Evolutionary conservation across 139 green algal genomes (phyloP).

Genomic region (Chlorella ohadii): DNA sequence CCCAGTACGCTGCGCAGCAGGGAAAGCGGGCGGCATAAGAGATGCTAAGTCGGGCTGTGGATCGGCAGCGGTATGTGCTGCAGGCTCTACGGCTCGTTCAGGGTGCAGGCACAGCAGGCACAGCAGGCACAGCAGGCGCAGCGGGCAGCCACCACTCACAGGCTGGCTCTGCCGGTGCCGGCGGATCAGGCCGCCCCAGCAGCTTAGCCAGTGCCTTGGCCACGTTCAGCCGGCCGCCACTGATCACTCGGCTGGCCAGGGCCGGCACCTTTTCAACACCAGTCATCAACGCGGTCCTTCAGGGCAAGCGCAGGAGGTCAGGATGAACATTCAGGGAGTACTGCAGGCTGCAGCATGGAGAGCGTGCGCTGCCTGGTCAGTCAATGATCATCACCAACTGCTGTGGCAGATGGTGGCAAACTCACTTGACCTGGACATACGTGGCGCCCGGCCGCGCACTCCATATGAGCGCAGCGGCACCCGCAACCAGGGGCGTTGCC

Average conservation of each 20-base stretch:
- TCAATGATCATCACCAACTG: too few species aligned
- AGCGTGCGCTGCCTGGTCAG: too few species aligned
- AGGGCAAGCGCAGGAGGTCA: too few species aligned
- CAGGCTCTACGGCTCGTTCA: too few species aligned
- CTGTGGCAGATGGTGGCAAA: too few species aligned
- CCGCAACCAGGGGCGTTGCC: conserved; percentile 76
- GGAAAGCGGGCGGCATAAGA: too few species aligned
- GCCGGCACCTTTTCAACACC: background rate
- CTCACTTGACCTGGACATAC: background rate
- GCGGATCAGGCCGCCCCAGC: background rate
- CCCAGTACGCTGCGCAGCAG: background rate
- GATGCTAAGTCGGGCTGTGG: too few species aligned
- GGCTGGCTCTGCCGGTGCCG: background rate
- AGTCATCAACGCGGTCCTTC: too few species aligned
- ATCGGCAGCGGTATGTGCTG: too few species aligned
- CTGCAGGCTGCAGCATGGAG: too few species aligned
- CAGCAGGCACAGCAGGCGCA: background rate
- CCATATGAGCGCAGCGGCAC: conserved; percentile 53
- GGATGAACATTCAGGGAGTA: too few species aligned
- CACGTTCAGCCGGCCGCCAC: conserved; percentile 5
- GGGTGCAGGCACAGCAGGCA: background rate
- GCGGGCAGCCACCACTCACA: background rate
- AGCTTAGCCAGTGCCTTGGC: background rate
- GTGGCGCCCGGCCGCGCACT: background rate
- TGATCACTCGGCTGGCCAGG: background rate